Conservation (phyloP, 495 filamentous ascomycete species). For the Tuber umbilicatum region DNA sequence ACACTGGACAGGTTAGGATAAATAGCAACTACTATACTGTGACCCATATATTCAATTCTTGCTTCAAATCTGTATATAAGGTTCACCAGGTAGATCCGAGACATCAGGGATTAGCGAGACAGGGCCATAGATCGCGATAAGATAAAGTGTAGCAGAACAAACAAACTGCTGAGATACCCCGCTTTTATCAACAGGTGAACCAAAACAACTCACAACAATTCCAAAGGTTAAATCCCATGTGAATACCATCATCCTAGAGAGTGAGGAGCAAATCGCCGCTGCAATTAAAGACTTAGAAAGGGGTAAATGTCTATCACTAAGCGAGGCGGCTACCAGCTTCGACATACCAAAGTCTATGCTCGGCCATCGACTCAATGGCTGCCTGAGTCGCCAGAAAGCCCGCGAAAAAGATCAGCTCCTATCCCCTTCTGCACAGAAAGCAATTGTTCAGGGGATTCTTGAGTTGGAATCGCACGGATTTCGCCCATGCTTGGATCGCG, state of each 20-base stretch:
- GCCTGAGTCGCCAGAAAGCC: neutral
- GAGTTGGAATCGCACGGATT: neutral
- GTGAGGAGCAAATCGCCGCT: neutral
- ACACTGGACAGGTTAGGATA: too few relatives aligned
- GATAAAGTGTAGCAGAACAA: neutral
- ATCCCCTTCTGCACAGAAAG: neutral
- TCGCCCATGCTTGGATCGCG: neutral
- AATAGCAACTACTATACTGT: too few relatives aligned
- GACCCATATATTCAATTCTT: too few relatives aligned
- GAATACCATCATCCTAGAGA: neutral
- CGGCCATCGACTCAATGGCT: neutral
- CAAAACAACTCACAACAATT: neutral
- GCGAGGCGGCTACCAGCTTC: neutral
- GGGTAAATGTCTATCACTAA: neutral
- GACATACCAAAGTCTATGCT: neutral
- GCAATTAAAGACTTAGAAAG: neutral
- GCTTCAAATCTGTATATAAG: too few relatives aligned
- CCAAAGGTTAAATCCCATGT: neutral
- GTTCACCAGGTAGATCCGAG: neutral
- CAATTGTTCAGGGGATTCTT: neutral
- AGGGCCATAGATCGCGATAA: neutral
- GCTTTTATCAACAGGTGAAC: neutral
- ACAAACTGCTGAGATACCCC: neutral
- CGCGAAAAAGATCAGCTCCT: neutral
- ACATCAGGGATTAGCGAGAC: neutral